Conservation (phyloP, 176 grass and related monocot genomes). For the Raddia distichophylla region DNA sequence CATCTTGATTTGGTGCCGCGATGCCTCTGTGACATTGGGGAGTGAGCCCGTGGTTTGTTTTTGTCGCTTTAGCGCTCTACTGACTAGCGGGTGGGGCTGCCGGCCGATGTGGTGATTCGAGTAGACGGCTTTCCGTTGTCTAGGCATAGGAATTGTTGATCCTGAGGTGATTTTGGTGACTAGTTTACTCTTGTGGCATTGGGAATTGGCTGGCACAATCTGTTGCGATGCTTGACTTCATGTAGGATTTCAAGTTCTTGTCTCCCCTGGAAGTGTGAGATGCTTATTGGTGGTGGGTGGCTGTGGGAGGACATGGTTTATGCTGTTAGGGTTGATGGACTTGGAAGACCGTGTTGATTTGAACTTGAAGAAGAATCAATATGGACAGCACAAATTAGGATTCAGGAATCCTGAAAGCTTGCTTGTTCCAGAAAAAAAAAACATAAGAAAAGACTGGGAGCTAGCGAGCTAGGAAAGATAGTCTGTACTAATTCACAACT, state of each 20-base stretch:
- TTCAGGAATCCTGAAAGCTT: background rate
- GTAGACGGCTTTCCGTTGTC: background rate
- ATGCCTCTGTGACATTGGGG: background rate
- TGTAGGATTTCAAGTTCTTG: conserved; percentile 6
- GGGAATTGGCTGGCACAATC: background rate
- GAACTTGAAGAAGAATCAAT: background rate
- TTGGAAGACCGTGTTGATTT: background rate
- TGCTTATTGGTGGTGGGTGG: background rate
- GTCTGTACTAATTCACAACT: background rate
- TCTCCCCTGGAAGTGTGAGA: background rate
- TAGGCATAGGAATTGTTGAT: background rate
- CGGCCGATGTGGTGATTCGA: background rate
- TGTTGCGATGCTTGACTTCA: conserved; percentile 12
- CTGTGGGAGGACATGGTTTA: background rate
- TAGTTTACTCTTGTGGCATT: conserved; percentile 28
- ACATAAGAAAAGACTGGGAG: background rate
- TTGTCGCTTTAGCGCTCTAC: background rate
- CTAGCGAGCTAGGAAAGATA: background rate
- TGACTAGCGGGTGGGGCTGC: background rate
- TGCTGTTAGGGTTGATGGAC: background rate
- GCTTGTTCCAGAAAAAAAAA: background rate
- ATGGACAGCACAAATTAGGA: background rate
- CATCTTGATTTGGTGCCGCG: background rate
- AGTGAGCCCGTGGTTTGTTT: conserved; percentile 8
- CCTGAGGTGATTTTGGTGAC: background rate